Evolutionary conservation across 495 filamentous ascomycete genomes (phyloP).

Genomic region (Astrothelium subdiscretum): DNA sequence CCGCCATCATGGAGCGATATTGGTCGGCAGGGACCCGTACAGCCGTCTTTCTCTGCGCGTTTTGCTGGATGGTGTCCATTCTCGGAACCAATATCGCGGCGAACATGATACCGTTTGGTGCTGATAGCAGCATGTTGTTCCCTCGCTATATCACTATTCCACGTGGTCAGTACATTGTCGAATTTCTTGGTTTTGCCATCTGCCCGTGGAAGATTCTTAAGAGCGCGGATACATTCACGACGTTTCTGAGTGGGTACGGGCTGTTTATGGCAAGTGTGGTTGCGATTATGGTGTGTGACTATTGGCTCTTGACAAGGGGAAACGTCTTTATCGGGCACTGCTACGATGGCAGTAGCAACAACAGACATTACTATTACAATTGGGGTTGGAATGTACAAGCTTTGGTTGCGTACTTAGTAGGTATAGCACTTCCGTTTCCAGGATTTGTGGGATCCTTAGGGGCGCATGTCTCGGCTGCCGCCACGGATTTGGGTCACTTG

Average conservation of each 20-base stretch:
- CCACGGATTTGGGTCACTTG: conserved; percentile 26
- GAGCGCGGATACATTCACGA: conserved; percentile 44
- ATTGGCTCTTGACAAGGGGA: conserved; percentile 43
- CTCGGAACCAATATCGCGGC: conserved; percentile 45
- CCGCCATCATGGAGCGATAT: conserved; percentile 24
- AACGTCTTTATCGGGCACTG: conserved; percentile 27
- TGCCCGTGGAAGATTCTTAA: conserved; percentile 55
- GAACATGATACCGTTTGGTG: conserved; percentile 52
- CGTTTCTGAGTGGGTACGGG: conserved; percentile 43
- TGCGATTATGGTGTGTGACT: conserved; percentile 56
- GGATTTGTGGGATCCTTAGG: conserved; percentile 44
- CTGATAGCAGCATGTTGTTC: conserved; percentile 48
- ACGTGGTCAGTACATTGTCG: conserved; percentile 49
- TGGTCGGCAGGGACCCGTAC: conserved; percentile 19
- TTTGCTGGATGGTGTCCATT: conserved; percentile 22
- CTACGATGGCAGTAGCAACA: conserved; percentile 24
- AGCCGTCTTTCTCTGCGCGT: conserved; percentile 26
- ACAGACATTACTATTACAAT: conserved; percentile 39
- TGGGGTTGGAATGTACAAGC: conserved; percentile 55
- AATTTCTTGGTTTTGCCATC: conserved; percentile 43
- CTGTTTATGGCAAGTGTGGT: conserved; percentile 61
- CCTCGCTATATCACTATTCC: conserved; percentile 50
- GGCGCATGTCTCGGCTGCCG: conserved; percentile 25
- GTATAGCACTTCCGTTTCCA: conserved; percentile 51
- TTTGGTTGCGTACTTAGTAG: conserved; percentile 47